Percentiles rank a stretch among this genome's conserved stretches.
phyloP scores from a whole-genome alignment of 805 yeast genomes.

The Saturnispora sanitii region DNA sequence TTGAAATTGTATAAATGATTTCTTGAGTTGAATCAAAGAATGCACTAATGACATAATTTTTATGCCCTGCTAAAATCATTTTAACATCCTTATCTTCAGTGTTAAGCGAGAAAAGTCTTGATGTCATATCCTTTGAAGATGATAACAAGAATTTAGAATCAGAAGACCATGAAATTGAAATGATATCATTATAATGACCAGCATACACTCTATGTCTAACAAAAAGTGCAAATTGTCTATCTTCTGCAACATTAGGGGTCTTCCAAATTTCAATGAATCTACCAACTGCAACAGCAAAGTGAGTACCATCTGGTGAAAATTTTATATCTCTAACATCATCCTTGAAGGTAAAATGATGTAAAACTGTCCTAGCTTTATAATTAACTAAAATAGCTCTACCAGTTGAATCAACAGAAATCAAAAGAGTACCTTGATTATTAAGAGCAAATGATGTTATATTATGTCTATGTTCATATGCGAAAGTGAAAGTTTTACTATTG shows the following conservation, averaged over 20 bases:
- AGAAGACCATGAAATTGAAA: constrained; percentile 74
- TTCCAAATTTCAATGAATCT: constrained; percentile 88
- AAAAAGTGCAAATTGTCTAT: constrained; percentile 92
- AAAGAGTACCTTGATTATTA: constrained; percentile 69
- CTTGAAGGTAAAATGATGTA: constrained; percentile 91
- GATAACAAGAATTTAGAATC: constrained; percentile 85
- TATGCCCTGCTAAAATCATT: constrained; percentile 83
- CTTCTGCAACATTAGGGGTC: constrained; percentile 72
- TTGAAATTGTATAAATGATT: constrained; percentile 79
- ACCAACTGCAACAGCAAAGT: constrained; percentile 78
- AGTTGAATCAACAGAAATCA: constrained; percentile 78
- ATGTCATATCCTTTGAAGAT: constrained; percentile 82
- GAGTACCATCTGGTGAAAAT: constrained; percentile 82
- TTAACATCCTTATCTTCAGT: constrained; percentile 67
- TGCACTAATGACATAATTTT: constrained; percentile 80
- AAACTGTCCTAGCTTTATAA: constrained; percentile 68
- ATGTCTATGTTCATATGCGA: constrained; percentile 86
- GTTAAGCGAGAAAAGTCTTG: constrained; percentile 70
- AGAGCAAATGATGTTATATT: constrained; percentile 71
- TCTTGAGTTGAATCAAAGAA: constrained; percentile 86
- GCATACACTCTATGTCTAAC: constrained; percentile 83
- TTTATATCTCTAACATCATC: constrained; percentile 63
- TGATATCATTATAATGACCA: constrained; percentile 82
- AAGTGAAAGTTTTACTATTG: constrained; percentile 78
- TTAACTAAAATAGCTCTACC: constrained; percentile 92